phyloP scores from a whole-genome alignment of 192 early-diverging fungal genomes.

The Gaertneriomyces sp. region DNA sequence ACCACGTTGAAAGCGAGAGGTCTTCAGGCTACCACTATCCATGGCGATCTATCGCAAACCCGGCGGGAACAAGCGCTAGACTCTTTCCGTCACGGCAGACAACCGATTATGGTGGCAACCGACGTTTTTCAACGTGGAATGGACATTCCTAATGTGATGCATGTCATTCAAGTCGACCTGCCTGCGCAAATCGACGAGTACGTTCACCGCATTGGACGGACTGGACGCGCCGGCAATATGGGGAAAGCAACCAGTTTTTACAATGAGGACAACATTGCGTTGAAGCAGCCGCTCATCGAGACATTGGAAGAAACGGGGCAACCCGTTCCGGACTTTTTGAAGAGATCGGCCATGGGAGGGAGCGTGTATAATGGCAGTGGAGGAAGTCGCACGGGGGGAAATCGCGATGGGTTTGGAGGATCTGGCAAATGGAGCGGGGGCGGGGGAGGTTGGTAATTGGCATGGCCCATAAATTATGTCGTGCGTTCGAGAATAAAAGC shows the following conservation, averaged over 20 bases:
- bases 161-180: constrained; percentile 81
- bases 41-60: constrained; percentile 81
- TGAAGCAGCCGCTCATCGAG: constrained; percentile 77
- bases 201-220: constrained; percentile 96
- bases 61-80: constrained; percentile 77
- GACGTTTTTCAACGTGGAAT: constrained; percentile 91
- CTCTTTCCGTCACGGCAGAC: constrained; percentile 85
- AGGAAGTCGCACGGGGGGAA: constrained; percentile 22
- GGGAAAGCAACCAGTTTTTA: constrained; percentile 94
- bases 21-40: constrained; percentile 89
- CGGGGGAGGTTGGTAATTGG: not conserved
- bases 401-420: not conserved
- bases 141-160: constrained; percentile 87
- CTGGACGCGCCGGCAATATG: constrained; percentile 95
- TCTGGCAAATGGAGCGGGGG: not conserved
- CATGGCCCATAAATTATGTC: too few relatives aligned
- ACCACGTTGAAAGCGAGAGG: constrained; percentile 66
- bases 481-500: too few relatives aligned
- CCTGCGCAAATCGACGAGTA: constrained; percentile 99
- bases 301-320: constrained; percentile 87
- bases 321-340: constrained; percentile 77
- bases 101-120: constrained; percentile 91
- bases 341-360: constrained; percentile 25
- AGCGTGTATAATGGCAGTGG: not conserved
- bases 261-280: constrained; percentile 79